Conservation (phyloP, 1,284 basidiomycete genomes). For the Ustilago xerochloae region DNA sequence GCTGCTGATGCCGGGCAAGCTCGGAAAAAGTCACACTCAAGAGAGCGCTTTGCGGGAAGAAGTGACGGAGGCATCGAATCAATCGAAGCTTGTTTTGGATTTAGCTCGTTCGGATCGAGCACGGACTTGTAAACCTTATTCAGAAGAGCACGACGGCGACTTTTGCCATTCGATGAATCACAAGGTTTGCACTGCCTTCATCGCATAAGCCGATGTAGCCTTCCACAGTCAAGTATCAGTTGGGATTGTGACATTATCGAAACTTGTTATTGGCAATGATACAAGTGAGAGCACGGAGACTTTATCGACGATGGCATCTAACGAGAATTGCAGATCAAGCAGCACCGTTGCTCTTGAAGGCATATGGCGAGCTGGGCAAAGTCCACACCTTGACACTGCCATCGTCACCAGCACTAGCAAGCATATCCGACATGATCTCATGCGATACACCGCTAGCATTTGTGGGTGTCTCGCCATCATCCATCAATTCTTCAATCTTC, state of each 20-base stretch:
- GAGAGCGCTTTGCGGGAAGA: too few species aligned
- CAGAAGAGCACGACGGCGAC: neutral
- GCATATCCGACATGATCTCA: conserved; percentile 71
- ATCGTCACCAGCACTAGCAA: conserved; percentile 85
- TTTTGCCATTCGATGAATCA: too few species aligned
- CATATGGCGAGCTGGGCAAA: conserved; percentile 29
- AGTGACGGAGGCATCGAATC: neutral
- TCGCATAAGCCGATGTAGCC: too few species aligned
- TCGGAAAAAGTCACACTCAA: neutral
- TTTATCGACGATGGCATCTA: neutral
- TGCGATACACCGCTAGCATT: conserved; percentile 24
- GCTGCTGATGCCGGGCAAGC: too few species aligned
- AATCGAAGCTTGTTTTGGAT: neutral
- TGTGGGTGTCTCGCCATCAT: conserved; percentile 53
- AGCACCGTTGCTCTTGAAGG: neutral
- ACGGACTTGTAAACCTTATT: neutral
- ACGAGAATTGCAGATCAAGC: too few species aligned
- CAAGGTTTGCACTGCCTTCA: too few species aligned
- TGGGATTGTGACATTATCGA: conserved; percentile 3
- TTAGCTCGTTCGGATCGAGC: neutral
- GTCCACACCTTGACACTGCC: conserved; percentile 78
- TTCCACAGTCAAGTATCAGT: neutral
- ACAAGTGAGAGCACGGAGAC: too few species aligned
- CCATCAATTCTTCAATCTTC: conserved; percentile 39
- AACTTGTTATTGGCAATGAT: conserved; percentile 1